Conservation (phyloP, 352 stramenopile genomes). For the Thraustochytrium sp. region DNA sequence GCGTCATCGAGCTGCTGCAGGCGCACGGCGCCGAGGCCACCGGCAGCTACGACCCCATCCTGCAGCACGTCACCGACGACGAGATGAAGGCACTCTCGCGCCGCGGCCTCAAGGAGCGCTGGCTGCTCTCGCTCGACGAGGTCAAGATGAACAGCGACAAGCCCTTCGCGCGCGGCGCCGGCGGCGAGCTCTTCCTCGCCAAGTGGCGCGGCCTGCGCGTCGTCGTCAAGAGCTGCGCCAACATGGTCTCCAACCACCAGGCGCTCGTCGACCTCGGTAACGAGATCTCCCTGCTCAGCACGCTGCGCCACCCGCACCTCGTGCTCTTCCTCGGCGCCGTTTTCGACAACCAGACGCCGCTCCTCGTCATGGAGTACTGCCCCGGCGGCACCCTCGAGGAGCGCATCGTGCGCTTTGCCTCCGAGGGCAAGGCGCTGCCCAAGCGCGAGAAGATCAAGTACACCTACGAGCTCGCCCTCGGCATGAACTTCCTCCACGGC, state of each 20-base stretch:
- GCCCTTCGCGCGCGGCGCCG: conserved; percentile 19
- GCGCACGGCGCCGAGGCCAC: conserved; percentile 9
- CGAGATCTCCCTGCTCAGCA: conserved; percentile 37
- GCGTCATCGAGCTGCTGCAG: not conserved
- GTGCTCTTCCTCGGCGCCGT: conserved; percentile 40
- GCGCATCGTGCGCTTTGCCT: conserved; percentile 4
- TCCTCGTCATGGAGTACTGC: conserved; percentile 45
- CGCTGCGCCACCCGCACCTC: conserved; percentile 34
- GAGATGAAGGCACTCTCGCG: conserved; percentile 18
- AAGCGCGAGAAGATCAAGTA: conserved; percentile 39
- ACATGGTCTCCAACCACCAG: conserved; percentile 41
- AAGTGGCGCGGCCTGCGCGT: conserved; percentile 23
- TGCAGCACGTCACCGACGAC: not conserved
- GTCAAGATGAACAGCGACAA: conserved; percentile 19
- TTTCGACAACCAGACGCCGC: conserved; percentile 15
- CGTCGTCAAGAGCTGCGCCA: conserved; percentile 30
- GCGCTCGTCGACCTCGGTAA: conserved; percentile 39
- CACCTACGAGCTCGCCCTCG: conserved; percentile 40
- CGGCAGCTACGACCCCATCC: not conserved
- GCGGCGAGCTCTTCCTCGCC: conserved; percentile 36
- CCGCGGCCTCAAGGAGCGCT: conserved; percentile 13
- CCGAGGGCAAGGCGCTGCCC: conserved; percentile 22
- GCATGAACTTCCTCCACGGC: conserved; percentile 40
- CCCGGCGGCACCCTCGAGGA: conserved; percentile 35
- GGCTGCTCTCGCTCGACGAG: conserved; percentile 9